phyloP scores from a whole-genome alignment of 2,329 filamentous ascomycete species.

The Arthroderma sp. region DNA sequence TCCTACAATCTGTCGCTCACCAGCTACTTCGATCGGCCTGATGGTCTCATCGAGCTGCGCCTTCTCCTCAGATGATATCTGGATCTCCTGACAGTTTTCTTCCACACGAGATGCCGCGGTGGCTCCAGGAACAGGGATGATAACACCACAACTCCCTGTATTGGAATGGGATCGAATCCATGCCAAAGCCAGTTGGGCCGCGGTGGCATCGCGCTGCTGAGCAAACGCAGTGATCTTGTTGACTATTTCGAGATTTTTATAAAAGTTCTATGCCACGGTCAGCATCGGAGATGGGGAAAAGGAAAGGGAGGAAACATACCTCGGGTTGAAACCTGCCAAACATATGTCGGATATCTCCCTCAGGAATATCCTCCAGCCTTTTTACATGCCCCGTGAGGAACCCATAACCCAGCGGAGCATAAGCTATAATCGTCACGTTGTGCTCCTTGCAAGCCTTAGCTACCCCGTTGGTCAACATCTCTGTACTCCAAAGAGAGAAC shows the following conservation, averaged over 20 bases:
- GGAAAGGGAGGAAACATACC: slow-evolving; percentile 7
- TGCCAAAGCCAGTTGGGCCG: slow-evolving; percentile 36
- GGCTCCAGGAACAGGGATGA: neutral
- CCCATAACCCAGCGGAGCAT: slow-evolving; percentile 47
- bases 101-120: neutral
- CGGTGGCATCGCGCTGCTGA: slow-evolving; percentile 29
- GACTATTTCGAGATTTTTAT: slow-evolving; percentile 38
- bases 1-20: neutral
- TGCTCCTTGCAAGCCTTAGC: slow-evolving; percentile 43
- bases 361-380: slow-evolving; percentile 33
- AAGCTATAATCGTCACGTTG: slow-evolving; percentile 45
- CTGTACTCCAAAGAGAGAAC: slow-evolving; percentile 43
- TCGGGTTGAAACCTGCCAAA: slow-evolving; percentile 40
- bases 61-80: neutral
- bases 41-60: neutral
- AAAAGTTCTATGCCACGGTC: slow-evolving; percentile 21
- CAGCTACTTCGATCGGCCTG: neutral
- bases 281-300: neutral
- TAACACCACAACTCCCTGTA: neutral
- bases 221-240: slow-evolving; percentile 34
- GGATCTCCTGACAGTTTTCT: neutral
- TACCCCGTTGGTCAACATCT: slow-evolving; percentile 46
- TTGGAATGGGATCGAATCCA: slow-evolving; percentile 26
- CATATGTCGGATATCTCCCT: slow-evolving; percentile 31
- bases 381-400: slow-evolving; percentile 40